Evolutionary conservation across 805 yeast species (phyloP).

Genomic region (Candida germanica): DNA sequence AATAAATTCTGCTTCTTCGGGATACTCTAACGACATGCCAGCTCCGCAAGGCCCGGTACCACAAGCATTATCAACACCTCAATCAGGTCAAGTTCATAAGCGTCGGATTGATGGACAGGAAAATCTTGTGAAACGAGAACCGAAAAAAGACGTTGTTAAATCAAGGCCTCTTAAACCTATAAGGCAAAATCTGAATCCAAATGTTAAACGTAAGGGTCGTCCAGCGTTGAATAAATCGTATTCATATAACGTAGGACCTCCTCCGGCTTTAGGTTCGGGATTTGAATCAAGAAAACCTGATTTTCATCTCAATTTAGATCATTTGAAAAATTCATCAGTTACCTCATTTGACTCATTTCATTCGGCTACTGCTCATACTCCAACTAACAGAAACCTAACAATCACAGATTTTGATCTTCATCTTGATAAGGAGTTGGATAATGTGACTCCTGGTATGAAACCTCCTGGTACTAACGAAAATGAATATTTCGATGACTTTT

Average conservation of each 20-base stretch:
- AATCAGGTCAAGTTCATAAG: too few species aligned
- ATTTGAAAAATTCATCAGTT: conserved; percentile 4
- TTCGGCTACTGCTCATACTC: conserved; percentile 1
- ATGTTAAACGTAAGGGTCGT: conserved; percentile 9
- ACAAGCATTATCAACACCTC: too few species aligned
- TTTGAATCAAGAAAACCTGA: conserved; percentile 9
- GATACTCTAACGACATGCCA: too few species aligned
- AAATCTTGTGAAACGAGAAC: neutral
- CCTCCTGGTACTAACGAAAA: conserved; percentile 23
- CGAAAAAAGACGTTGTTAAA: conserved; percentile 1
- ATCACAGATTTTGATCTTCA: conserved; percentile 13
- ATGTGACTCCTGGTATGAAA: conserved; percentile 31
- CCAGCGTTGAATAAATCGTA: conserved; percentile 13
- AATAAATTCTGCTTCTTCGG: too few species aligned
- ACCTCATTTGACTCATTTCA: conserved; percentile 3
- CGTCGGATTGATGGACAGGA: too few species aligned
- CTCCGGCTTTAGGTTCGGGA: neutral
- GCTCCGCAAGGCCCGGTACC: too few species aligned
- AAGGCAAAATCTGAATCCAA: conserved; percentile 14
- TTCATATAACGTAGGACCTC: conserved; percentile 7
- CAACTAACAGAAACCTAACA: conserved; percentile 3
- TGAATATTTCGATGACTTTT: conserved; percentile 14
- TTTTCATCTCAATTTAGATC: conserved; percentile 12
- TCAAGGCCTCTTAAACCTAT: conserved; percentile 11
- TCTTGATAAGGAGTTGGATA: conserved; percentile 11